A percentile compares a stretch with the other conserved stretches of the same genome.
These are phyloP conservation scores for Globisporangium echinulatum DNA, from an alignment of 352 stramenopile species.

Conservation along the genomic window DNA sequence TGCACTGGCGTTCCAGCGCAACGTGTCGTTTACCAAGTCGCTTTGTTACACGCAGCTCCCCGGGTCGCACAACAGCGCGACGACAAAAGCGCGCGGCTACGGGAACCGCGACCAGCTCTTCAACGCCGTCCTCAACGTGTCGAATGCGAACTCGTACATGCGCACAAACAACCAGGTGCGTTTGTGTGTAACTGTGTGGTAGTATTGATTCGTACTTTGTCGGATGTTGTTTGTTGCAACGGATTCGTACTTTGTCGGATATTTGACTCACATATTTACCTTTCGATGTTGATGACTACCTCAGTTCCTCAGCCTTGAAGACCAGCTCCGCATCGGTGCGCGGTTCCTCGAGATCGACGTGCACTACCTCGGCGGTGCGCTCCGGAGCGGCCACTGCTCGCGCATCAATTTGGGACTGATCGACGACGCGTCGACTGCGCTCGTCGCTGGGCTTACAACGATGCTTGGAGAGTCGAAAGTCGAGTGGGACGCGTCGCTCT, in stretches of 20 bases:
- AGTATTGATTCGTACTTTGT: too few species aligned
- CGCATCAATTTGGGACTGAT: constrained; percentile 50
- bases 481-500: constrained; percentile 48
- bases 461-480: constrained; percentile 32
- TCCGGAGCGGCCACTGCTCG: constrained; percentile 78
- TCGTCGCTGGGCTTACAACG: constrained; percentile 24
- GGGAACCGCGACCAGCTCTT: constrained; percentile 74
- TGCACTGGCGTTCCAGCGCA: constrained; percentile 60
- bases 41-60: constrained; percentile 65
- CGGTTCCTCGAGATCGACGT: constrained; percentile 78
- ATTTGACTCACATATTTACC: too few species aligned
- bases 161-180: constrained; percentile 61
- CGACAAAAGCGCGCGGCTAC: constrained; percentile 59
- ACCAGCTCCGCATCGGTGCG: constrained; percentile 72
- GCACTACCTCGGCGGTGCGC: constrained; percentile 62
- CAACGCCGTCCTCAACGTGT: constrained; percentile 45
- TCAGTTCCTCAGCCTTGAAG: constrained; percentile 62
- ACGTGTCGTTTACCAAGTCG: constrained; percentile 59
- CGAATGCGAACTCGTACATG: constrained; percentile 46
- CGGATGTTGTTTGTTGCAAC: too few species aligned
- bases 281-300: too few species aligned
- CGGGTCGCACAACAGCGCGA: constrained; percentile 74
- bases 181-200: too few species aligned
- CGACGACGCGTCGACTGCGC: constrained; percentile 34
- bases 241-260: too few species aligned